Percentiles rank a stretch among this genome's conserved stretches.
Conservation (phyloP, 768 basidiomycete species). For the Coprinopsis cinerea region DNA sequence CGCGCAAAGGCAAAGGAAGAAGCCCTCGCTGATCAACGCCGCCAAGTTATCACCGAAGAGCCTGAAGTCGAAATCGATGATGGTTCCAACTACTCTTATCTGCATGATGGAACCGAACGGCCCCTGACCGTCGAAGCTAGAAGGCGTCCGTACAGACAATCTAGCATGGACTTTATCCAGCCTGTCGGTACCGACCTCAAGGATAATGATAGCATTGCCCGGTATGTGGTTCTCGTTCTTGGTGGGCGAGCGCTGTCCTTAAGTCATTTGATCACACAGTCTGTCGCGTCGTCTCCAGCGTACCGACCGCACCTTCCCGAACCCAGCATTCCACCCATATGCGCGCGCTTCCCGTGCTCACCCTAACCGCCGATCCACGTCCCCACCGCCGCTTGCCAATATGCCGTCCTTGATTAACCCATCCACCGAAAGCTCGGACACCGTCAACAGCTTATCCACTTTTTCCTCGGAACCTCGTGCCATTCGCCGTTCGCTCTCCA, state of each 20-base stretch:
- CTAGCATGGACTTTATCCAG: slow-evolving; percentile 84
- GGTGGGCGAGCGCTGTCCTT: slow-evolving; percentile 6
- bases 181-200: slow-evolving; percentile 39
- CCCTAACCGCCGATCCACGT: slow-evolving; percentile 30
- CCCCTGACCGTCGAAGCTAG: slow-evolving; percentile 25
- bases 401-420: slow-evolving; percentile 42
- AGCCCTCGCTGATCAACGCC: slow-evolving; percentile 26
- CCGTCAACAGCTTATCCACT: slow-evolving; percentile 45
- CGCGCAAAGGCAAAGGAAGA: slow-evolving; percentile 58
- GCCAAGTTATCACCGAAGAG: slow-evolving; percentile 43
- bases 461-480: slow-evolving; percentile 31
- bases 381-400: slow-evolving; percentile 31
- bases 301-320: slow-evolving; percentile 49
- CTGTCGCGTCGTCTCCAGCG: slow-evolving; percentile 64
- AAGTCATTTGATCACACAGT: slow-evolving; percentile 27
- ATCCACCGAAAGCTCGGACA: slow-evolving; percentile 62
- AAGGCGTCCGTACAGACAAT: slow-evolving; percentile 70
- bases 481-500: slow-evolving; percentile 41
- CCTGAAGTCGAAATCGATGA: slow-evolving; percentile 33
- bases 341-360: slow-evolving; percentile 34
- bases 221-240: slow-evolving; percentile 37
- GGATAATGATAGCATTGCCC: slow-evolving; percentile 50
- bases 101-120: slow-evolving; percentile 23
- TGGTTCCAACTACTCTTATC: slow-evolving; percentile 21
- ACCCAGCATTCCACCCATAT: slow-evolving; percentile 54